Evolutionary conservation across 257 asterid genomes (phyloP), one percentile per base, ranked within the genome.

Genomic region (Nicotiana sylvestris): DNA sequence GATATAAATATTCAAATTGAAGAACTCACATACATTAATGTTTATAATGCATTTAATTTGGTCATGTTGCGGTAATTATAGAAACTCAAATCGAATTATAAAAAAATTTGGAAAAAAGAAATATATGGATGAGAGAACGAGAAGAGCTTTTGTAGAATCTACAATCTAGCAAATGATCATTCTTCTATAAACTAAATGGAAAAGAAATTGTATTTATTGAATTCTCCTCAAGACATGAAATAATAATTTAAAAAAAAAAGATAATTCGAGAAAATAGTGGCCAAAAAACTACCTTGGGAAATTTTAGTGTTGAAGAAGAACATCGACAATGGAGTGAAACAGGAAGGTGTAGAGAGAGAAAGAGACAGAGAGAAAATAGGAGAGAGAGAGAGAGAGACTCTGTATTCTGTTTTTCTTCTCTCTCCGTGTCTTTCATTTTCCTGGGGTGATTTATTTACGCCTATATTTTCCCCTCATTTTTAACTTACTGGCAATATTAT

Each of bases 281-380:
- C 27, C 13, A 11, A 46, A 69, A 83, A 84, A 66, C 81, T 66
- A 89, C 90, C 92, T 87, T 13, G 46, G 27, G 5, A 80, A 82
- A 61, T 60, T 80, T 64, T 56, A 78, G 77, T 80, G 68, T 72
- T 82, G 65, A 78, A 83, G 72, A 69, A 64, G 86, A 87, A 55
- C 66, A 53, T 86, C 72, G 80, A 80, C 83, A 83, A 86, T 85
- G 91, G 91, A 84, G 87, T 89, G 79, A 78, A 84, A 80, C 69
- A 83, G 29, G 74, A 84, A 69, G 74, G 77, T 65, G 51, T 35
- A 77, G 82, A 82, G 84, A 88, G 81, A 58, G 77, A 33, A 78
- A 61, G 84, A 77, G 35, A 60, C 29, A 62, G 88, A 58, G 83
- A 69, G 77, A 33, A 78, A 61, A 37, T 66, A 80, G 82, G 84